Evolutionary conservation across 176 grass and related monocot genomes (phyloP), one percentile per base, ranked within the genome.

Genomic region (Coix lacrymajobi): DNA sequence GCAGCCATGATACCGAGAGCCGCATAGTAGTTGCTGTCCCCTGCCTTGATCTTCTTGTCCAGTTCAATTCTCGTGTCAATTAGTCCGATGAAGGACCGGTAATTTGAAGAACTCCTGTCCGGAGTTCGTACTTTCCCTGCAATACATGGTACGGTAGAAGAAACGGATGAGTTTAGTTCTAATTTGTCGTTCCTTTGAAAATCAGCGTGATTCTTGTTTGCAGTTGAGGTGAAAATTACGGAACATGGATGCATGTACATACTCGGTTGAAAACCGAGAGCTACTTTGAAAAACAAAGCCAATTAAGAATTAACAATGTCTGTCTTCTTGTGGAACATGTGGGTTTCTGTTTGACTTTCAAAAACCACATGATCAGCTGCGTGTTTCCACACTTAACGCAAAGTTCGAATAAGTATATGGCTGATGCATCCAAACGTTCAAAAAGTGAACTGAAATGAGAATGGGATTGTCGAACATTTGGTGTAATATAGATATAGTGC

Each of bases 1-100:
- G 94, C 48, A 41, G 94, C 94, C 94, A 97, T 97, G 39, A 90
- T 91, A 44, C 82, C 20, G 29, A 94, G 86, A 20, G 94, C 90
- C 13, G 92, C 89, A 41, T 81, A 36, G 34, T 97, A 92, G 73
- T 67, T 85, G 17, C 15, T 34, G 8, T 94, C 87, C 22, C 17
- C 46, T 39, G 83, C 2, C 64, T 31, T 81, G 49, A 97, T 91
- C 19, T 87, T 94, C 43, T 89, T 80, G 84, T 97, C 92, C 73
- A 97, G 69, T 4, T 94, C 69, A 17, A 62, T 19, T 45, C 94
- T 79, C 31, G 76, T 80, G 81, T 97, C 94, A 2, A 90, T 12
- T 4, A 94, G 57, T 30, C 92, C 92, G 28, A 94, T 82, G 51
- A 64, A 78, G 5, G 94, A 92, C 73, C 80, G 70, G 72, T 97